Evolutionary conservation across 495 filamentous ascomycete species (phyloP).

Genomic region (Xylaria palmicola): DNA sequence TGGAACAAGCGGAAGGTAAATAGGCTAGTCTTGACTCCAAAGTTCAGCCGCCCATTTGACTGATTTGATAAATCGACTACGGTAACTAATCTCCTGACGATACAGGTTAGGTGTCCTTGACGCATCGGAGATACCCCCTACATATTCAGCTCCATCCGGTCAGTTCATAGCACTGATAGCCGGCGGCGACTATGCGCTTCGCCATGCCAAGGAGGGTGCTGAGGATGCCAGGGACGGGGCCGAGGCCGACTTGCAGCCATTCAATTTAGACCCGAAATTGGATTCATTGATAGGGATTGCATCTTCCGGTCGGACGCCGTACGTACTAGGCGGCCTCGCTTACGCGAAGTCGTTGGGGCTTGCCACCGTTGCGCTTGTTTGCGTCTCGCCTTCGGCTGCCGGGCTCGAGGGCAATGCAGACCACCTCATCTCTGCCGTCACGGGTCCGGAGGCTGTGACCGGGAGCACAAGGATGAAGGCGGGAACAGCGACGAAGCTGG

Average conservation of each 20-base stretch:
- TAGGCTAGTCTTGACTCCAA: not conserved
- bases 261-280: slow-evolving; percentile 29
- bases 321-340: slow-evolving; percentile 37
- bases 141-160: slow-evolving; percentile 35
- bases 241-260: slow-evolving; percentile 24
- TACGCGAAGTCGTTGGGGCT: slow-evolving; percentile 35
- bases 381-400: slow-evolving; percentile 31
- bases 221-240: slow-evolving; percentile 34
- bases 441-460: slow-evolving; percentile 40
- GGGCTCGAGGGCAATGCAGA: slow-evolving; percentile 12
- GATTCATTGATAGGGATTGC: slow-evolving; percentile 43
- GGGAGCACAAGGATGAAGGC: slow-evolving; percentile 44
- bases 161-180: slow-evolving; percentile 43
- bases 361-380: slow-evolving; percentile 37
- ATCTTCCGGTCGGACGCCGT: slow-evolving; percentile 43
- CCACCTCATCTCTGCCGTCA: slow-evolving; percentile 32
- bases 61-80: not conserved
- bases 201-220: slow-evolving; percentile 41
- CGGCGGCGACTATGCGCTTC: slow-evolving; percentile 41
- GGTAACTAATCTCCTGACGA: not conserved
- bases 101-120: slow-evolving; percentile 42
- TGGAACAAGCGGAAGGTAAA: slow-evolving; percentile 42
- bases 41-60: no score
- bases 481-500: slow-evolving; percentile 40
- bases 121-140: slow-evolving; percentile 42